These are phyloP conservation scores for Cytospora piceicola DNA, from an alignment of 2,329 filamentous ascomycete species.

Conservation along the genomic window DNA sequence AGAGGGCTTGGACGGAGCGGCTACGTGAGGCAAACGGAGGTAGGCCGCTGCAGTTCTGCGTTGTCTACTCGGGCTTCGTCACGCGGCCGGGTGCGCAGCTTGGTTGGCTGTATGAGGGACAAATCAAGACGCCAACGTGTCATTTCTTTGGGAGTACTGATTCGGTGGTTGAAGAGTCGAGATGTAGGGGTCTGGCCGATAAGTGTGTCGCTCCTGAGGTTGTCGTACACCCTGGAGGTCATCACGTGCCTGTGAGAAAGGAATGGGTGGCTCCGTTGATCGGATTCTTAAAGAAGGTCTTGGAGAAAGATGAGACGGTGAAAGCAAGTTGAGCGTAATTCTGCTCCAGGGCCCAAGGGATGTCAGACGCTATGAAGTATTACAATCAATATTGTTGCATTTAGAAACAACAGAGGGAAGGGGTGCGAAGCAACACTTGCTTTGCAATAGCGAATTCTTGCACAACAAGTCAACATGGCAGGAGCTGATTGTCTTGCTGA, in stretches of 20 bases:
- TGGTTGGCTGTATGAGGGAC: conserved; percentile 64
- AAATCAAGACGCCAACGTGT: conserved; percentile 64
- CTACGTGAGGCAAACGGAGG: conserved; percentile 55
- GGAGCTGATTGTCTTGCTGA: no score
- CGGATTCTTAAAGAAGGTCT: conserved; percentile 62
- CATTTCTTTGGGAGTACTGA: conserved; percentile 68
- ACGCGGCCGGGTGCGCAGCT: conserved; percentile 60
- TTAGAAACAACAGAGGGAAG: no score
- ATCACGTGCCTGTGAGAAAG: conserved; percentile 42
- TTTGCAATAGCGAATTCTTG: no score
- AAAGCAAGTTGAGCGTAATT: no score
- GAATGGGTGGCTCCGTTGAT: conserved; percentile 49
- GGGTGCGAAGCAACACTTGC: no score
- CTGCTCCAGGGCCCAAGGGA: no score
- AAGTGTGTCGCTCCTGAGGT: conserved; percentile 52
- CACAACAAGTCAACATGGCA: no score
- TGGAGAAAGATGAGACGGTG: conserved; percentile 15
- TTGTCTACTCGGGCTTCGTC: conserved; percentile 78
- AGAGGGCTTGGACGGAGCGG: conserved; percentile 50
- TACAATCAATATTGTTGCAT: no score
- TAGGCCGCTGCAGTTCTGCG: conserved; percentile 65
- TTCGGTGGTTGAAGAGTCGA: conserved; percentile 63
- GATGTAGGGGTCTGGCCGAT: conserved; percentile 52
- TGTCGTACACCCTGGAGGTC: conserved; percentile 81
- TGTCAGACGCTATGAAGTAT: no score